Percentiles rank a stretch among this genome's conserved stretches.
Conservation (phyloP, 768 basidiomycete genomes). For the Candolleomyces eurysporus region DNA sequence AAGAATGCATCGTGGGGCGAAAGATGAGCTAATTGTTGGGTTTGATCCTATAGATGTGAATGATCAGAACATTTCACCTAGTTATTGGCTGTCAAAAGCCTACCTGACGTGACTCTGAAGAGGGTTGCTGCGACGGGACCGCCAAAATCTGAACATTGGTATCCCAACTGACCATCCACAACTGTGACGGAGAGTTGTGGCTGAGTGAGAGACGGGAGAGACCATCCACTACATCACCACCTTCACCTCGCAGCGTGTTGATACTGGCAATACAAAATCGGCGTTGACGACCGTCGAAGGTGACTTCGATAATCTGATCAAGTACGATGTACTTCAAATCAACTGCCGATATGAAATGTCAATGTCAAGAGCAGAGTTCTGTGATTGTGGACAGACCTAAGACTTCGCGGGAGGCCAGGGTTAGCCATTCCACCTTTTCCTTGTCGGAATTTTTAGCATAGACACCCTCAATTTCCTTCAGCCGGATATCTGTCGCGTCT, state of each 20-base stretch:
- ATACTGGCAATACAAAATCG: conserved; percentile 56
- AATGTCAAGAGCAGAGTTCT: conserved; percentile 12
- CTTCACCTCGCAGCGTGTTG: conserved; percentile 23
- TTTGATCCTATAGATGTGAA: background rate
- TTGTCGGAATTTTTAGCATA: too few species aligned
- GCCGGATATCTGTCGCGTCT: conserved; percentile 9
- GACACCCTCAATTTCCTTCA: background rate
- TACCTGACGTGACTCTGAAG: too few species aligned
- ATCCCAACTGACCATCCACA: conserved; percentile 49
- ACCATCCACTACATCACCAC: conserved; percentile 36
- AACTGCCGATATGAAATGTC: conserved; percentile 41
- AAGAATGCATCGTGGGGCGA: conserved; percentile 65
- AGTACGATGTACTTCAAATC: conserved; percentile 67
- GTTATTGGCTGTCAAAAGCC: background rate
- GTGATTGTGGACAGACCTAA: conserved; percentile 47
- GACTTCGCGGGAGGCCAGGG: conserved; percentile 60
- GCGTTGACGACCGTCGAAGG: conserved; percentile 59
- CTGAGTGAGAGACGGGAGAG: conserved; percentile 47
- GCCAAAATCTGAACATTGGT: background rate
- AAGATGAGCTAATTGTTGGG: too few species aligned
- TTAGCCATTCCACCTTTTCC: conserved; percentile 56
- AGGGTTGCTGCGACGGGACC: background rate
- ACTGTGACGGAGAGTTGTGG: conserved; percentile 29
- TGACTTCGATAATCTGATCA: conserved; percentile 58
- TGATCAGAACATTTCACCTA: background rate